phyloP scores from a whole-genome alignment of 345 rosid species.

The Nephelium lappaceum region DNA sequence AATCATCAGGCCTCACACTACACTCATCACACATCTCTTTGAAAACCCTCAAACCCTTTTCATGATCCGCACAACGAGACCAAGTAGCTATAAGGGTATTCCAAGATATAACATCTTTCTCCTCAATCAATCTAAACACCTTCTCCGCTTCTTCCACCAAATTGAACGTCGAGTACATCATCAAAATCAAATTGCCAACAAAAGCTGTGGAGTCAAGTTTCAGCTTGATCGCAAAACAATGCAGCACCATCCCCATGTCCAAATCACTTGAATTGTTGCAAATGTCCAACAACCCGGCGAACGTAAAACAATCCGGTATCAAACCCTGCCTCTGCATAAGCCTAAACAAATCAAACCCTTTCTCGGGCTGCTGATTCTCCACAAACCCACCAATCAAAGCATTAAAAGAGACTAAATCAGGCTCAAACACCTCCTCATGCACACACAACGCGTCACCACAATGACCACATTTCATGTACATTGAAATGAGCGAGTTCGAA shows the following conservation, averaged over 20 bases:
- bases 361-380: conserved; percentile 41
- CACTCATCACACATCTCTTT: conserved; percentile 39
- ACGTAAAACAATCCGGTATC: conserved; percentile 52
- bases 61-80: conserved; percentile 43
- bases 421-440: conserved; percentile 26
- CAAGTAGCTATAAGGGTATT: conserved; percentile 50
- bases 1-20: conserved; percentile 42
- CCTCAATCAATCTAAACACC: conserved; percentile 38
- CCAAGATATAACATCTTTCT: conserved; percentile 62
- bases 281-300: conserved; percentile 42
- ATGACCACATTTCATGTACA: conserved; percentile 60
- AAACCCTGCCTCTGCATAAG: conserved; percentile 42
- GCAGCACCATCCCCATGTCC: conserved; percentile 36
- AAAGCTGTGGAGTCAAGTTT: conserved; percentile 42
- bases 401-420: conserved; percentile 56
- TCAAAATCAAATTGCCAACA: conserved; percentile 54
- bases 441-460: conserved; percentile 44
- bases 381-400: conserved; percentile 59
- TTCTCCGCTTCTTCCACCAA: conserved; percentile 45
- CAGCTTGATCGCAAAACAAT: conserved; percentile 49
- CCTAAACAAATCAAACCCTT: conserved; percentile 45
- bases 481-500: conserved; percentile 53
- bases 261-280: conserved; percentile 33
- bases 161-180: conserved; percentile 51
- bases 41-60: conserved; percentile 46